These are phyloP conservation scores for Calocera viscosa DNA, from an alignment of 768 basidiomycete species.

Conservation along the genomic window DNA sequence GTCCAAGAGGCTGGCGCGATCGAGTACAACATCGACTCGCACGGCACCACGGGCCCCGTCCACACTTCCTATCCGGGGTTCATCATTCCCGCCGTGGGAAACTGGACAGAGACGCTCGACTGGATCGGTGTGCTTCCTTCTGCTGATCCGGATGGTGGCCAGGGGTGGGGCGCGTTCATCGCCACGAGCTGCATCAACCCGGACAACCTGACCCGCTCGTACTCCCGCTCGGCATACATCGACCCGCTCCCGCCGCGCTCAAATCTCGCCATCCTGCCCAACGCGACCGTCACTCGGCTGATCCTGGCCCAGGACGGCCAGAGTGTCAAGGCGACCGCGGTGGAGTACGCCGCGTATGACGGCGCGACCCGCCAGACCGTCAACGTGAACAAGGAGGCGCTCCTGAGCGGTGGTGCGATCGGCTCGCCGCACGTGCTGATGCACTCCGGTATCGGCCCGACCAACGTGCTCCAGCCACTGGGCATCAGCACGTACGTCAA, in stretches of 20 bases:
- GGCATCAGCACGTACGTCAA: constrained; percentile 38
- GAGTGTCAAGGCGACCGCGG: constrained; percentile 32
- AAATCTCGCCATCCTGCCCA: constrained; percentile 52
- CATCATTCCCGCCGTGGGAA: constrained; percentile 38
- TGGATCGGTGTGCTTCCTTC: constrained; percentile 33
- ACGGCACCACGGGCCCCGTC: constrained; percentile 43
- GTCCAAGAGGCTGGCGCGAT: constrained; percentile 36
- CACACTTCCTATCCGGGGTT: constrained; percentile 41
- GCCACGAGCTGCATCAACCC: constrained; percentile 50
- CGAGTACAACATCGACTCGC: constrained; percentile 33
- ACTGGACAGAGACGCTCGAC: constrained; percentile 45
- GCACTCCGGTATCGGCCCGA: constrained; percentile 53
- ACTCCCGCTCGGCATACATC: constrained; percentile 52
- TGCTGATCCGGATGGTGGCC: constrained; percentile 37
- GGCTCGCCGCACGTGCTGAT: constrained; percentile 43
- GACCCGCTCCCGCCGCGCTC: constrained; percentile 48
- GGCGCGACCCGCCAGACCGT: constrained; percentile 32
- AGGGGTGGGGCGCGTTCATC: constrained; percentile 41
- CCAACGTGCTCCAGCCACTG: constrained; percentile 33
- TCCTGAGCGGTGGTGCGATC: constrained; percentile 39
- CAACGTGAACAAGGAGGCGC: constrained; percentile 48
- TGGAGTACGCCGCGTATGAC: constrained; percentile 37
- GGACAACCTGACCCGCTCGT: constrained; percentile 49
- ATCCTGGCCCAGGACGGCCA: constrained; percentile 31
- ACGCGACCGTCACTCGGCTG: constrained; percentile 46